Percentiles rank a stretch among this genome's conserved stretches.
These are phyloP conservation scores for Pleurotus sapidus DNA, from an alignment of 768 basidiomycete species.

Conservation along the genomic window DNA sequence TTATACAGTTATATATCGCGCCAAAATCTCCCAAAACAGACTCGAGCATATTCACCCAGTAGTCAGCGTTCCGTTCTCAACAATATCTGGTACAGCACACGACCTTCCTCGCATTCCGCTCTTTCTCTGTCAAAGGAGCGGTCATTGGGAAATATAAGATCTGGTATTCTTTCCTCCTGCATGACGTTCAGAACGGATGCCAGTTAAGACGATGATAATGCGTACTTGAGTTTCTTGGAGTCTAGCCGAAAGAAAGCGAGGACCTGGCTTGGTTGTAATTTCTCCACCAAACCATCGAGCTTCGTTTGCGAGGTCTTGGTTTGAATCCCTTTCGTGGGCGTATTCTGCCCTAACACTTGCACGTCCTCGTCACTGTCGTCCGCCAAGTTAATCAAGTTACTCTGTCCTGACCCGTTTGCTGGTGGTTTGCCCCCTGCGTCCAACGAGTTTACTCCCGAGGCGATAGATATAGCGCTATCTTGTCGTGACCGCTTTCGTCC, in stretches of 20 bases:
- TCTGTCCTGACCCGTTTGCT: neutral
- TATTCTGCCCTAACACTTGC: constrained; percentile 13
- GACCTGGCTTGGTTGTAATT: constrained; percentile 27
- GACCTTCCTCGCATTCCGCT: constrained; percentile 46
- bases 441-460: neutral
- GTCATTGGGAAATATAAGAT: constrained; percentile 80
- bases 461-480: neutral
- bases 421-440: neutral
- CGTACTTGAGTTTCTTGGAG: constrained; percentile 33
- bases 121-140: constrained; percentile 51
- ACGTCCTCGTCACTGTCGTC: constrained; percentile 28
- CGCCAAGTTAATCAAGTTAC: constrained; percentile 1
- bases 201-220: neutral
- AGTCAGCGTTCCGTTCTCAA: too few relatives aligned
- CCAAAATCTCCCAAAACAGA: too few relatives aligned
- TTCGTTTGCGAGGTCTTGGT: neutral
- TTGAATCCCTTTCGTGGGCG: constrained; percentile 1
- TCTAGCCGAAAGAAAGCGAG: constrained; percentile 51
- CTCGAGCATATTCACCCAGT: too few relatives aligned
- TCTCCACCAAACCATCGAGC: constrained; percentile 2
- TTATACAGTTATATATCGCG: too few relatives aligned
- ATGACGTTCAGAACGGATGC: constrained; percentile 3
- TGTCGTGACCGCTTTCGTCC: neutral
- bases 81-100: constrained; percentile 47
- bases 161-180: constrained; percentile 70